Conservation (phyloP, 805 yeast species). For the Metschnikowia shivogae region DNA sequence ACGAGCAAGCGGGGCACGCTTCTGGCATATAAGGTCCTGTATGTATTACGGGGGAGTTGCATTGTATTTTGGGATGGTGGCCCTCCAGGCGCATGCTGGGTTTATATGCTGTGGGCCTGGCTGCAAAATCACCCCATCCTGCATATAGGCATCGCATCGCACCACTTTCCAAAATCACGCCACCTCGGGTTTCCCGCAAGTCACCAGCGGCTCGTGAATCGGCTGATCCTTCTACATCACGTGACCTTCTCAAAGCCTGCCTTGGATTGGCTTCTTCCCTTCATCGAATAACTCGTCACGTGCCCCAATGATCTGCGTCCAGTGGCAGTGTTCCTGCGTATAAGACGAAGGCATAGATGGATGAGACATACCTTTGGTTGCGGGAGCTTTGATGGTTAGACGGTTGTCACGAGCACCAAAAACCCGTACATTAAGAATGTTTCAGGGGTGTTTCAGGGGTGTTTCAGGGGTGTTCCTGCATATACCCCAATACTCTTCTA, state of each 20-base stretch:
- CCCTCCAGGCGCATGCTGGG: not conserved
- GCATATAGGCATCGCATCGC: not conserved
- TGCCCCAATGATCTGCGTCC: not conserved
- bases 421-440: not conserved
- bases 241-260: not conserved
- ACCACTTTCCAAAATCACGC: conserved; percentile 2
- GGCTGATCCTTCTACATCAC: too few relatives aligned
- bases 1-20: conserved; percentile 27
- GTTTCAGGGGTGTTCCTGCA: too few relatives aligned
- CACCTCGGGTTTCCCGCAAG: not conserved
- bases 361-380: too few relatives aligned
- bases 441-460: too few relatives aligned
- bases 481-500: too few relatives aligned
- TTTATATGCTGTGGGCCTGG: not conserved
- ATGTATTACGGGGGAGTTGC: conserved; percentile 22
- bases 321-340: too few relatives aligned
- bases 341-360: too few relatives aligned
- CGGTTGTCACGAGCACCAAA: too few relatives aligned
- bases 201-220: too few relatives aligned
- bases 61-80: conserved; percentile 6
- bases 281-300: not conserved
- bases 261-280: not conserved
- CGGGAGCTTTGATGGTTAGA: too few relatives aligned
- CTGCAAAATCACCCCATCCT: conserved; percentile 5
- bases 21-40: conserved; percentile 21